Evolutionary conservation across 768 basidiomycete species (phyloP).

Genomic region (Coprinopsis cinerea): DNA sequence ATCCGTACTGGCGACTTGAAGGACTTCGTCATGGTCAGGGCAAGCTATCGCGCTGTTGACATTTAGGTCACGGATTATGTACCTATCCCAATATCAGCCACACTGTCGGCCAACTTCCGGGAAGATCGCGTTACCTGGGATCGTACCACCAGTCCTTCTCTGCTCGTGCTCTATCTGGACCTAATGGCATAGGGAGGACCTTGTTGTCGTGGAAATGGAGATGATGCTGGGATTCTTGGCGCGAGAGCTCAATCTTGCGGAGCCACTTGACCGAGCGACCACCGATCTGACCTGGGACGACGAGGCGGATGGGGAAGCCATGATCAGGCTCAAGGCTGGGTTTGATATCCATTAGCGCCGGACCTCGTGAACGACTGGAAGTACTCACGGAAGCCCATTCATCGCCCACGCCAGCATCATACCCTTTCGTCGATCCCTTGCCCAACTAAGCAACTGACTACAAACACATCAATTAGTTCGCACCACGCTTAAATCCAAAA

Average conservation of each 20-base stretch:
- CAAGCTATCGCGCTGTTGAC: slow-evolving; percentile 52
- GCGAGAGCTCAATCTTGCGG: slow-evolving; percentile 44
- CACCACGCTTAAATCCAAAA: too few species aligned
- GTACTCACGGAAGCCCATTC: slow-evolving; percentile 45
- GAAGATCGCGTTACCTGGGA: slow-evolving; percentile 25
- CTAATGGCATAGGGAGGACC: slow-evolving; percentile 47
- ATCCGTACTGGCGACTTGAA: slow-evolving; percentile 16
- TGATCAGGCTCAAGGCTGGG: slow-evolving; percentile 52
- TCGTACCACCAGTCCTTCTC: slow-evolving; percentile 54
- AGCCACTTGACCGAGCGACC: slow-evolving; percentile 61
- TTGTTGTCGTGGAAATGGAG: slow-evolving; percentile 51
- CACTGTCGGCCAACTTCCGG: background rate
- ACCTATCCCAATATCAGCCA: slow-evolving; percentile 18
- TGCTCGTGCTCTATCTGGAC: slow-evolving; percentile 44
- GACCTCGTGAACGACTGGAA: background rate
- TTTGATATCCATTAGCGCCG: background rate
- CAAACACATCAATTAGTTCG: slow-evolving; percentile 7
- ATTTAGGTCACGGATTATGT: slow-evolving; percentile 49
- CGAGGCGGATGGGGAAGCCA: slow-evolving; percentile 57
- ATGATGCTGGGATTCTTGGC: slow-evolving; percentile 47
- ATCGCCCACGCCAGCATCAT: slow-evolving; percentile 53
- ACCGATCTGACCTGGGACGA: slow-evolving; percentile 60
- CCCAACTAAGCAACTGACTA: slow-evolving; percentile 38
- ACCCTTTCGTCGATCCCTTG: slow-evolving; percentile 36
- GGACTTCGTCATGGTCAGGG: slow-evolving; percentile 48